Evolutionary conservation across 768 basidiomycete genomes (phyloP).

Genomic region (Gloeophyllum trabeum): DNA sequence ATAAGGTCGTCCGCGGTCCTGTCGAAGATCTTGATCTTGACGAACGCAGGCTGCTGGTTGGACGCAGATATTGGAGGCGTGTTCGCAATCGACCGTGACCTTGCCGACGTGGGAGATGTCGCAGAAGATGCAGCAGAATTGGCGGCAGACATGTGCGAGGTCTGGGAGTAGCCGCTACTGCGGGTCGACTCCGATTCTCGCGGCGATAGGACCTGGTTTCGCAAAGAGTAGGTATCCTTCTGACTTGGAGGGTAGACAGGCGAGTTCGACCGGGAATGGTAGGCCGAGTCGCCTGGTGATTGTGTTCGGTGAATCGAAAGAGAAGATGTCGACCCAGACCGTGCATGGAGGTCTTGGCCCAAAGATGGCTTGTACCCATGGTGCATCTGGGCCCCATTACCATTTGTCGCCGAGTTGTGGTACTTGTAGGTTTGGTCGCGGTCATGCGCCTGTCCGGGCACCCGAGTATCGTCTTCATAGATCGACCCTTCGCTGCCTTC

Average conservation of each 20-base stretch:
- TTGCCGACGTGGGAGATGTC: conserved; percentile 7
- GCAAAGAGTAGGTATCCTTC: background rate
- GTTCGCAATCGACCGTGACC: conserved; percentile 43
- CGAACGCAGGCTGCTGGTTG: conserved; percentile 77
- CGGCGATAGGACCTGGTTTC: background rate
- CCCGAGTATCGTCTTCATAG: conserved; percentile 18
- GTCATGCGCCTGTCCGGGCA: background rate
- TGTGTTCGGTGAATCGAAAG: too few relatives aligned
- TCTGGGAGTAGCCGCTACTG: conserved; percentile 18
- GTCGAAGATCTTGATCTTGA: conserved; percentile 99
- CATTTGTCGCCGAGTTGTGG: conserved; percentile 7
- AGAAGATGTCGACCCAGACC: background rate
- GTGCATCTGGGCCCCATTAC: too few relatives aligned
- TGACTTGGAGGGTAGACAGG: conserved; percentile 7
- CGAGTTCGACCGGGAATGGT: conserved; percentile 7
- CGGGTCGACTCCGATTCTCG: conserved; percentile 9
- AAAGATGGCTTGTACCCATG: too few relatives aligned
- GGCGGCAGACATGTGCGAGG: conserved; percentile 8
- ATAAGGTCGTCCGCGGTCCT: conserved; percentile 89
- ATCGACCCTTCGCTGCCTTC: conserved; percentile 49
- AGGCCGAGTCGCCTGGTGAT: background rate
- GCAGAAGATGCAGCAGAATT: background rate
- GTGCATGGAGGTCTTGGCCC: too few relatives aligned
- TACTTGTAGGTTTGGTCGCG: conserved; percentile 2
- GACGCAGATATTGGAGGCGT: conserved; percentile 66